These are phyloP conservation scores for Dionaea muscipula DNA, from an alignment of 179 eudicot species.

Conservation along the genomic window DNA sequence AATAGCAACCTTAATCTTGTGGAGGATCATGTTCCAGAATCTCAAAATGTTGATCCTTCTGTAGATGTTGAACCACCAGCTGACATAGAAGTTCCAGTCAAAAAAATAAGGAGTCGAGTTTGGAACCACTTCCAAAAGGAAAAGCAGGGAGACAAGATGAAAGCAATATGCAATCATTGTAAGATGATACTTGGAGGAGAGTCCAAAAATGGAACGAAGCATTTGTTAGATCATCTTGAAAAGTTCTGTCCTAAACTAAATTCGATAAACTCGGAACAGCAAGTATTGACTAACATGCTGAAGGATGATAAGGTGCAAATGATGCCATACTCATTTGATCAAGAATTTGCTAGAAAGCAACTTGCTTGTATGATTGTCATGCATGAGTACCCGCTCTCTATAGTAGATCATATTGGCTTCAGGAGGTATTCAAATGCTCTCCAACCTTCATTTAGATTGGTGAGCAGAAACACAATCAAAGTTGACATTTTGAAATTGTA, in stretches of 20 bases:
- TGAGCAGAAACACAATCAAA: constrained; percentile 9
- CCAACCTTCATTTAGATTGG: constrained; percentile 11
- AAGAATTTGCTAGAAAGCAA: constrained; percentile 10
- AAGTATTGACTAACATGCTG: neutral
- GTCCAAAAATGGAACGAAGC: neutral
- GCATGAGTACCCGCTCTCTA: constrained; percentile 16
- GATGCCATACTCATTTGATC: neutral
- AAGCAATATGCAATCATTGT: neutral
- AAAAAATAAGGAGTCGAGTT: neutral
- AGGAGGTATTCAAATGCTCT: constrained; percentile 4
- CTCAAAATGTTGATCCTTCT: no score
- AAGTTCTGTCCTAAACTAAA: neutral
- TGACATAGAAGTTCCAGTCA: no score
- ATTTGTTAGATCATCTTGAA: neutral
- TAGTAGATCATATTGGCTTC: constrained; percentile 10
- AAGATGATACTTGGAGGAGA: neutral
- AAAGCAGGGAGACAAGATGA: neutral
- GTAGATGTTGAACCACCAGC: no score
- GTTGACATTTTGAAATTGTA: constrained; percentile 15
- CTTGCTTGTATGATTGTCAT: constrained; percentile 8
- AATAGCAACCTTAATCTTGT: no score
- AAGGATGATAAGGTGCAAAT: no score
- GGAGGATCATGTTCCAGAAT: no score
- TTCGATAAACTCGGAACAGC: neutral
- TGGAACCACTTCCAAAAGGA: neutral